These are phyloP conservation scores for Bipolaris cookei DNA, from an alignment of 2,329 filamentous ascomycete species.

Conservation along the genomic window DNA sequence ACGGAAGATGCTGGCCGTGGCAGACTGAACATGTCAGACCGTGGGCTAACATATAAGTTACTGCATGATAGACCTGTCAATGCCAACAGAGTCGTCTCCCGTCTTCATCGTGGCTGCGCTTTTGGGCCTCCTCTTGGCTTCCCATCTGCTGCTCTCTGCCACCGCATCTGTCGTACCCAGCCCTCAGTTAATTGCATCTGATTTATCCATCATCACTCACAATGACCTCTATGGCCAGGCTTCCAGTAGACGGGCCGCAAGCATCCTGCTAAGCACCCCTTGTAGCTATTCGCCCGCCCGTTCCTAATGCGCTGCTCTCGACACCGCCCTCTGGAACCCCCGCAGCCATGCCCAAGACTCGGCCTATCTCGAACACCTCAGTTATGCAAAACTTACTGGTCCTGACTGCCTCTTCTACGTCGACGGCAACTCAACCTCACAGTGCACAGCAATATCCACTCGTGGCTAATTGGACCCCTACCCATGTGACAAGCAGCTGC, in stretches of 20 bases:
- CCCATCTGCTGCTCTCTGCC: slow-evolving; percentile 13
- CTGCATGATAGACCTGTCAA: background rate
- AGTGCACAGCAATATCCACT: no score
- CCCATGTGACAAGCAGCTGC: no score
- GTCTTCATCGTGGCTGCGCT: background rate
- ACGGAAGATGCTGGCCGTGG: no score
- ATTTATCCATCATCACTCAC: slow-evolving; percentile 40
- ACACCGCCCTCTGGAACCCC: slow-evolving; percentile 30
- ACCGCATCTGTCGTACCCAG: slow-evolving; percentile 22
- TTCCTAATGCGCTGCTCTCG: slow-evolving; percentile 29
- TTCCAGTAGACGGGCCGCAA: slow-evolving; percentile 28
- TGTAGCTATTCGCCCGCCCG: slow-evolving; percentile 15
- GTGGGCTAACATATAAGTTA: background rate
- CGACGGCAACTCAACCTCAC: slow-evolving; percentile 16
- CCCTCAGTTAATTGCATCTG: slow-evolving; percentile 35
- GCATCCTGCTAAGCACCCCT: slow-evolving; percentile 25
- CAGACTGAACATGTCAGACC: background rate
- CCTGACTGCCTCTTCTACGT: background rate
- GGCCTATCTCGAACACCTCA: slow-evolving; percentile 20
- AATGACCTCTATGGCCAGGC: slow-evolving; percentile 36
- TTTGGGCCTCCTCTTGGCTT: slow-evolving; percentile 3
- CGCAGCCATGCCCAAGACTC: slow-evolving; percentile 13
- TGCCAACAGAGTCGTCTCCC: background rate
- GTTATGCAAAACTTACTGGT: slow-evolving; percentile 19
- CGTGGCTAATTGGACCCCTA: no score